phyloP scores from a whole-genome alignment of 495 filamentous ascomycete genomes.

The Cercophora newfieldiana region DNA sequence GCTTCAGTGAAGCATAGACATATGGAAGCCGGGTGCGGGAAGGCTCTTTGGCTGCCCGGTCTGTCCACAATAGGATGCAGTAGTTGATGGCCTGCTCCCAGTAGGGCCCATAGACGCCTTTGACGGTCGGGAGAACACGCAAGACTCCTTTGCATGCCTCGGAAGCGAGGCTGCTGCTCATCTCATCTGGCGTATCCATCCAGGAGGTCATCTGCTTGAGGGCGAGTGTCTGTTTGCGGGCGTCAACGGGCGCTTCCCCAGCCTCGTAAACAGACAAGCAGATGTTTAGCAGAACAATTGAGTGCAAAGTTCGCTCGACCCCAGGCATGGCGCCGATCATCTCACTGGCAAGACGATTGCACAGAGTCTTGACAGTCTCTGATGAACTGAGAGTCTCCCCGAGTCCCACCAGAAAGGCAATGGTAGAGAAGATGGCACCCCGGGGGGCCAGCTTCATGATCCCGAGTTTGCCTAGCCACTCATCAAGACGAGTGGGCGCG shows the following conservation, averaged over 20 bases:
- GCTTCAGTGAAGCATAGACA: constrained; percentile 67
- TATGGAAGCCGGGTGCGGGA: constrained; percentile 52
- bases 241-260: constrained; percentile 58
- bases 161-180: constrained; percentile 53
- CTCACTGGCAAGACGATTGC: constrained; percentile 57
- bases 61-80: constrained; percentile 55
- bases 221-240: constrained; percentile 79
- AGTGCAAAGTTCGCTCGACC: constrained; percentile 40
- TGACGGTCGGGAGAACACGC: constrained; percentile 66
- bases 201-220: constrained; percentile 74
- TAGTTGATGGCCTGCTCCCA: constrained; percentile 70
- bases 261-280: constrained; percentile 46
- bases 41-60: constrained; percentile 38
- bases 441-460: constrained; percentile 41
- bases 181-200: constrained; percentile 55
- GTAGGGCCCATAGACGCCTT: constrained; percentile 78
- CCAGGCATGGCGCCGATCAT: constrained; percentile 42
- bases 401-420: constrained; percentile 56
- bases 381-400: constrained; percentile 48
- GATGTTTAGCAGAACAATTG: constrained; percentile 47
- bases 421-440: constrained; percentile 49
- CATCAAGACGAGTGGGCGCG: constrained; percentile 39
- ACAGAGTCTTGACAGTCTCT: constrained; percentile 46
- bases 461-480: constrained; percentile 41
- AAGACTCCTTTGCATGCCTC: constrained; percentile 64